Evolutionary conservation across 768 basidiomycete species (phyloP).

Genomic region (Psilocybe subaeruginosa): DNA sequence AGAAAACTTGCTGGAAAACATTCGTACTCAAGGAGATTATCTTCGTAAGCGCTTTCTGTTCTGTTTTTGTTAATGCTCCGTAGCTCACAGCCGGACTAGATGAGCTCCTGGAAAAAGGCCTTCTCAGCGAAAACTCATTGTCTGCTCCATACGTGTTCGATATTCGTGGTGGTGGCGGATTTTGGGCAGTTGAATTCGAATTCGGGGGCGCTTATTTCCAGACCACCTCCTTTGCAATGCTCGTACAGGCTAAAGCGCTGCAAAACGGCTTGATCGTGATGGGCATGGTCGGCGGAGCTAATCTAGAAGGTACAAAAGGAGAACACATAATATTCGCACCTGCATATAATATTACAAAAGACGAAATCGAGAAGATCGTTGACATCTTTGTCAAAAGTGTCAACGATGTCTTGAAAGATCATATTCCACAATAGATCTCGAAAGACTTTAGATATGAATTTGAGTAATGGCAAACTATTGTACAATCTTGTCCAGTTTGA

Average conservation of each 20-base stretch:
- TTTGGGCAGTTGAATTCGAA: conserved; percentile 87
- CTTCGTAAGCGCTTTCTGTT: conserved; percentile 38
- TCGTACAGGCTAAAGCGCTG: conserved; percentile 71
- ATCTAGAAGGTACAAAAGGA: conserved; percentile 71
- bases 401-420: conserved; percentile 59
- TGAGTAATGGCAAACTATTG: not conserved
- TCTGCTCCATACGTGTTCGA: conserved; percentile 75
- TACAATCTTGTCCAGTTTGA: not conserved
- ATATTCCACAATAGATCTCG: conserved; percentile 21
- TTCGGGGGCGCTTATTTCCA: conserved; percentile 58
- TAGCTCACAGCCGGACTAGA: conserved; percentile 26
- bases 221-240: conserved; percentile 61
- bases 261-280: conserved; percentile 71
- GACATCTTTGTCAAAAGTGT: conserved; percentile 66
- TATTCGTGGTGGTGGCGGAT: conserved; percentile 81
- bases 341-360: conserved; percentile 74
- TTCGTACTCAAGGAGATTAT: conserved; percentile 60
- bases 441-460: not conserved
- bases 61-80: not conserved
- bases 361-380: conserved; percentile 72
- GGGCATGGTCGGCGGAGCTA: conserved; percentile 73
- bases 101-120: conserved; percentile 53
- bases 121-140: conserved; percentile 56
- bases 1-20: conserved; percentile 73
- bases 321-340: conserved; percentile 76